Conservation (phyloP, 2,329 filamentous ascomycete species). For the Talaromyces sp. region DNA sequence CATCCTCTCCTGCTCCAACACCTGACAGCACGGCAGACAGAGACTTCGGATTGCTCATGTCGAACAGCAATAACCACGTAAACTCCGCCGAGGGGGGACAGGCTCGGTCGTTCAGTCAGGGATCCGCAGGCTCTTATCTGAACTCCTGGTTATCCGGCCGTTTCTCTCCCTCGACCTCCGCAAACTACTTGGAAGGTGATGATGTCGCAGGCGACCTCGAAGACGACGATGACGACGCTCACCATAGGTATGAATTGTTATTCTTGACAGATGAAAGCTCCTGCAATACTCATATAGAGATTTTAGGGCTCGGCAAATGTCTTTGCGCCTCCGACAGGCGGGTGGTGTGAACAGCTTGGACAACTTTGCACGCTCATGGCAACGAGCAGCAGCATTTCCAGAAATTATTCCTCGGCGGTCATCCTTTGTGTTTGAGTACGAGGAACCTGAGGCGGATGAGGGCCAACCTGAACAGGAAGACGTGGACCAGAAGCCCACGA, state of each 20-base stretch:
- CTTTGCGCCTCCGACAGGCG: conserved; percentile 59
- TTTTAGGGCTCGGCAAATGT: conserved; percentile 40
- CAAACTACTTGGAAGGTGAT: conserved; percentile 8
- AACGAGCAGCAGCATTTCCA: conserved; percentile 81
- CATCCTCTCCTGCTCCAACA: background rate
- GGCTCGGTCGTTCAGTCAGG: conserved; percentile 21
- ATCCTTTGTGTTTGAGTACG: conserved; percentile 62
- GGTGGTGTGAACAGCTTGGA: conserved; percentile 93
- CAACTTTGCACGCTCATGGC: conserved; percentile 90
- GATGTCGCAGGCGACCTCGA: conserved; percentile 12
- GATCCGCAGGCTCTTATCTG: conserved; percentile 17
- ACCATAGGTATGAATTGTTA: conserved; percentile 21
- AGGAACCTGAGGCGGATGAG: conserved; percentile 47
- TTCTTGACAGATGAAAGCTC: background rate
- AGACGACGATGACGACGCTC: conserved; percentile 20
- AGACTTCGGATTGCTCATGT: background rate
- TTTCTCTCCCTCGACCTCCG: conserved; percentile 16
- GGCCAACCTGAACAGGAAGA: conserved; percentile 26
- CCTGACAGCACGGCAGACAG: background rate
- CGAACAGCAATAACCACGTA: conserved; percentile 4
- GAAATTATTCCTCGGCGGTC: conserved; percentile 80
- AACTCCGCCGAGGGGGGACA: conserved; percentile 14
- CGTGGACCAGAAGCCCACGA: conserved; percentile 18
- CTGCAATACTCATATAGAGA: background rate
- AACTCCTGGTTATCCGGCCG: conserved; percentile 20